A percentile compares a stretch with the other conserved stretches of the same genome.
phyloP scores from a whole-genome alignment of 768 basidiomycete species.

The Hygrophorus pudorinus region DNA sequence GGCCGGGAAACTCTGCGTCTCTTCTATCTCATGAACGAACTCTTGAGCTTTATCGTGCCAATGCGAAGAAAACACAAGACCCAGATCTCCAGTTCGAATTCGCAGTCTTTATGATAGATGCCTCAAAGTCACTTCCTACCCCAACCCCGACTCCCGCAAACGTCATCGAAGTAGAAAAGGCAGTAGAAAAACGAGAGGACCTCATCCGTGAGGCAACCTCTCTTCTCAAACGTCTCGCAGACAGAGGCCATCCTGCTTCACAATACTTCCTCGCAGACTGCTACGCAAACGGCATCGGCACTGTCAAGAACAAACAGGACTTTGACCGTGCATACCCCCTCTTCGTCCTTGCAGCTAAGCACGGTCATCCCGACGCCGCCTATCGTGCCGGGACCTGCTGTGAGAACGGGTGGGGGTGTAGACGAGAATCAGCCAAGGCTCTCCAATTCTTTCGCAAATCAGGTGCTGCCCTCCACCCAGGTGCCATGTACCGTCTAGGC shows the following conservation, averaged over 20 bases:
- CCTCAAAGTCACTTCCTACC: constrained; percentile 81
- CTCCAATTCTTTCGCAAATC: constrained; percentile 92
- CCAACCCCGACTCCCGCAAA: constrained; percentile 62
- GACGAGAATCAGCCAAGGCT: constrained; percentile 86
- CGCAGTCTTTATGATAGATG: constrained; percentile 97
- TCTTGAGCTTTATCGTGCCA: constrained; percentile 92
- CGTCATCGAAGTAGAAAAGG: constrained; percentile 72
- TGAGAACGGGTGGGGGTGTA: constrained; percentile 98
- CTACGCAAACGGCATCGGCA: constrained; percentile 97
- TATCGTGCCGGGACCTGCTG: constrained; percentile 97
- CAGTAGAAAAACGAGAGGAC: constrained; percentile 75
- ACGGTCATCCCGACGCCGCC: constrained; percentile 90
- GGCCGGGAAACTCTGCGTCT: constrained; percentile 86
- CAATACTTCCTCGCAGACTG: constrained; percentile 99
- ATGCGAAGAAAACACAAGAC: constrained; percentile 98
- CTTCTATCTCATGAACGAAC: constrained; percentile 94
- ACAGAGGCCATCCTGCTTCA: constrained; percentile 86
- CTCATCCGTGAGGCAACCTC: constrained; percentile 81
- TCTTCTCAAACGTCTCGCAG: constrained; percentile 84
- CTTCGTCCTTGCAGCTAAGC: constrained; percentile 93
- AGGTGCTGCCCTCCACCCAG: constrained; percentile 82
- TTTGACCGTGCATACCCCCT: constrained; percentile 96
- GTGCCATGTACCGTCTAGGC: constrained; percentile 94
- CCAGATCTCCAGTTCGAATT: constrained; percentile 98
- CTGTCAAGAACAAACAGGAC: constrained; percentile 82